Percentiles rank a stretch among this genome's conserved stretches.
Evolutionary conservation across 352 stramenopile genomes (phyloP).

Genomic region (Phytophthora foliorum): DNA sequence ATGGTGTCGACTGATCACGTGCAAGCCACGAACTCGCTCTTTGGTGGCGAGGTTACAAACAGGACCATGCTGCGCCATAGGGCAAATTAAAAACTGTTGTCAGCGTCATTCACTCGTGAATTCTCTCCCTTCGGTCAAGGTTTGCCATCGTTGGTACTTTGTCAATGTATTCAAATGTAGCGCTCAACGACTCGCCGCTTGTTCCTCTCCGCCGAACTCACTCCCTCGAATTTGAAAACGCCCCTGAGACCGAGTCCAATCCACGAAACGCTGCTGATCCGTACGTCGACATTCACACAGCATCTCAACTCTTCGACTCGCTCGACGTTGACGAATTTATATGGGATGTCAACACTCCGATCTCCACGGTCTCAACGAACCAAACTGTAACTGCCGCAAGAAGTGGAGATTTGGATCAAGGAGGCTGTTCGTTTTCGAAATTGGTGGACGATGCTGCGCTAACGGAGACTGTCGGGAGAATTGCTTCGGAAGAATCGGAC

Average conservation of each 20-base stretch:
- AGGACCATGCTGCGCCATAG: not conserved
- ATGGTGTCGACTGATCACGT: constrained; percentile 10
- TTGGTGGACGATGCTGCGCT: not conserved
- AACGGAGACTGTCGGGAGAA: not conserved
- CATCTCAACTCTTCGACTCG: constrained; percentile 14
- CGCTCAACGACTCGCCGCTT: not conserved
- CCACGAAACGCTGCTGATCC: not conserved
- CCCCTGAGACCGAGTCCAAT: not conserved
- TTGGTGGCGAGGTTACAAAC: constrained; percentile 3
- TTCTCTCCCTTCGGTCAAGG: not conserved
- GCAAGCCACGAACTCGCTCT: constrained; percentile 1
- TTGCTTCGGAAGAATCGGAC: not conserved
- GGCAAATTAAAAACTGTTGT: not conserved
- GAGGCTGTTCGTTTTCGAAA: not conserved
- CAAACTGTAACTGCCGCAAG: not conserved
- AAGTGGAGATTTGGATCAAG: not conserved
- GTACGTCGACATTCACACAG: constrained; percentile 14
- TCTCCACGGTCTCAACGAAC: not conserved
- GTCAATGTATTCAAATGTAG: not conserved
- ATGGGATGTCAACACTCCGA: not conserved
- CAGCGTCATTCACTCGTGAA: constrained; percentile 22
- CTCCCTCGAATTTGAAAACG: constrained; percentile 17
- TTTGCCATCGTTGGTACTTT: not conserved
- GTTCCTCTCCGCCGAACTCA: constrained; percentile 2
- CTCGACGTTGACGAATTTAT: constrained; percentile 18